Percentiles rank a stretch among this genome's conserved stretches.
Conservation (phyloP, 371 early-diverging fungal genomes). For the Synchytrium microbalum region DNA sequence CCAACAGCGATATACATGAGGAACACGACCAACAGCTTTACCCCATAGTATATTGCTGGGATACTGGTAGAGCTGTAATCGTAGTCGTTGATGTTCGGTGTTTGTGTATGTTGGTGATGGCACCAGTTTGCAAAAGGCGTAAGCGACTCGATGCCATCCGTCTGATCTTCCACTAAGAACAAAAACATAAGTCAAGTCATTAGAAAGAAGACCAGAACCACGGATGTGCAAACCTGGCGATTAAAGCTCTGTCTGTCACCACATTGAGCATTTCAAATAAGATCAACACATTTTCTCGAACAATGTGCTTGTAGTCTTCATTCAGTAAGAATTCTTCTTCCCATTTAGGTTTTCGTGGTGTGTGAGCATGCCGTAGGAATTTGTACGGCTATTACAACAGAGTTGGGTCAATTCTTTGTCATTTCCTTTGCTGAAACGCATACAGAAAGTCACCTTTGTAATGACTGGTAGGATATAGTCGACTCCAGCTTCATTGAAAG, state of each 20-base stretch:
- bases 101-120: constrained; percentile 9
- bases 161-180: constrained; percentile 13
- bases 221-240: neutral
- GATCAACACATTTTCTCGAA: constrained; percentile 14
- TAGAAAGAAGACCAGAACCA: neutral
- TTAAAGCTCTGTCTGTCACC: constrained; percentile 3
- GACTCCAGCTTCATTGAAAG: constrained; percentile 20
- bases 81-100: neutral
- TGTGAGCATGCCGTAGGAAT: constrained; percentile 15
- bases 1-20: constrained; percentile 5
- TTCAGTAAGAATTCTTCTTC: constrained; percentile 31
- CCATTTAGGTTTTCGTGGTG: constrained; percentile 33
- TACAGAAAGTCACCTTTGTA: constrained; percentile 21
- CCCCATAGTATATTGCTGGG: neutral
- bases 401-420: neutral
- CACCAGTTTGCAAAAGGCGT: constrained; percentile 35
- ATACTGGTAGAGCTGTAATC: constrained; percentile 29
- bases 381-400: constrained; percentile 22
- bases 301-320: constrained; percentile 28
- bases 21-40: neutral
- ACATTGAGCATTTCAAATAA: constrained; percentile 40
- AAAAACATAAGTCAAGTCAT: constrained; percentile 8
- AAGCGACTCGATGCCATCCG: constrained; percentile 35
- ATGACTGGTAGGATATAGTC: constrained; percentile 33
- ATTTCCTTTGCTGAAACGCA: neutral